phyloP scores from a whole-genome alignment of 495 filamentous ascomycete species.

The Oleoguttula mirabilis region DNA sequence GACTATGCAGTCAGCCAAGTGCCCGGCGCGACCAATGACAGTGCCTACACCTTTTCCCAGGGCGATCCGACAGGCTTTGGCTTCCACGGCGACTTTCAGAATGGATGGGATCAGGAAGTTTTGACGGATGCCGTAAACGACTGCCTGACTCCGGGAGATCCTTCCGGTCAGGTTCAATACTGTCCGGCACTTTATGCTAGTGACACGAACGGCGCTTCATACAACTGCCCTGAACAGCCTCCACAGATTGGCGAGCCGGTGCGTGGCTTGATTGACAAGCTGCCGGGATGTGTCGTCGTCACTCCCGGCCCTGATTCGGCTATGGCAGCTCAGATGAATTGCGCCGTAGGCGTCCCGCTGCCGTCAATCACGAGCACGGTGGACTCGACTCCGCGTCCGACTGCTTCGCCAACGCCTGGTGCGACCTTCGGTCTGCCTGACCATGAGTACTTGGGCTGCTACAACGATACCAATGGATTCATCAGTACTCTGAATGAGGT shows the following conservation, averaged over 20 bases:
- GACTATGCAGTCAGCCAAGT: constrained; percentile 16
- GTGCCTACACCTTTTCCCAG: constrained; percentile 17
- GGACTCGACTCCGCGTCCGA: constrained; percentile 10
- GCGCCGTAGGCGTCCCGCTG: constrained; percentile 5
- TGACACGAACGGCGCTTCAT: constrained; percentile 9
- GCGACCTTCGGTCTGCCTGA: constrained; percentile 11
- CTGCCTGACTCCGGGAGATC: constrained; percentile 12
- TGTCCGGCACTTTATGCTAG: constrained; percentile 12
- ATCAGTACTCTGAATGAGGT: constrained; percentile 11
- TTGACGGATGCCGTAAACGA: constrained; percentile 11
- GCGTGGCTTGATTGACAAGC: constrained; percentile 11
- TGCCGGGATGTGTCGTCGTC: constrained; percentile 21
- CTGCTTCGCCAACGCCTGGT: constrained; percentile 11
- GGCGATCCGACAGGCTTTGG: constrained; percentile 24
- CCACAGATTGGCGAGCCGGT: constrained; percentile 14
- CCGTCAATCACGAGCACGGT: constrained; percentile 9
- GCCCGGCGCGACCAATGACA: constrained; percentile 6
- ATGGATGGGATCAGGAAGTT: constrained; percentile 21
- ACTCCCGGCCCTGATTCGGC: constrained; percentile 17
- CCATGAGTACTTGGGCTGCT: constrained; percentile 18
- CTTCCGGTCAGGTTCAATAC: constrained; percentile 12
- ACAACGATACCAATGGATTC: constrained; percentile 15
- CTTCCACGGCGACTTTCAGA: constrained; percentile 24
- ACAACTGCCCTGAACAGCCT: constrained; percentile 20
- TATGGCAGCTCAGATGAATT: constrained; percentile 11